phyloP scores from a whole-genome alignment of 2,329 filamentous ascomycete genomes.

The Fonsecaea monophora region DNA sequence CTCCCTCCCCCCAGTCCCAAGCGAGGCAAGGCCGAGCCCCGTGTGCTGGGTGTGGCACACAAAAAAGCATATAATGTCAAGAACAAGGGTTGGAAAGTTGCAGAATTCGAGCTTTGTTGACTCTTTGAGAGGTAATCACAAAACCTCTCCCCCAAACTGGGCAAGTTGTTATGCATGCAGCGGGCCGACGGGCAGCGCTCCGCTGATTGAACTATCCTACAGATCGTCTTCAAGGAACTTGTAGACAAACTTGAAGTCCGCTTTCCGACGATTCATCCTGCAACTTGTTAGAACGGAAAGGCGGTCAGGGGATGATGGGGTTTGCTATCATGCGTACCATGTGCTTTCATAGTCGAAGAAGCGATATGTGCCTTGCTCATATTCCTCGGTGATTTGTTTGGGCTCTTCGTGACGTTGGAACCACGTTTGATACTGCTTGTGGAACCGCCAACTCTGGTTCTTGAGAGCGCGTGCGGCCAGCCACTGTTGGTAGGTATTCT shows the following conservation, averaged over 20 bases:
- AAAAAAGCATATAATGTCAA: neutral
- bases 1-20: neutral
- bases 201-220: conserved; percentile 44
- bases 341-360: conserved; percentile 99
- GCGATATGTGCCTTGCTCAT: conserved; percentile 96
- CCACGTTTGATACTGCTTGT: conserved; percentile 99
- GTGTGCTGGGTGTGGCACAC: neutral
- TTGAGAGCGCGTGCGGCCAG: conserved; percentile 96
- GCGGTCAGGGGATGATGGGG: conserved; percentile 28
- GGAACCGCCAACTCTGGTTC: conserved; percentile 97
- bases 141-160: neutral
- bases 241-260: conserved; percentile 97
- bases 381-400: conserved; percentile 98
- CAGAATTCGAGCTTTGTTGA: conserved; percentile 20
- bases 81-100: conserved; percentile 9
- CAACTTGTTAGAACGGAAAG: conserved; percentile 31
- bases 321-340: conserved; percentile 69
- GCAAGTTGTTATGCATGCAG: conserved; percentile 22
- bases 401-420: conserved; percentile 98
- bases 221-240: conserved; percentile 97
- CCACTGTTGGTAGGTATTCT: conserved; percentile 94
- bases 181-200: conserved; percentile 24
- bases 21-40: neutral
- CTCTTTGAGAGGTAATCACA: conserved; percentile 16
- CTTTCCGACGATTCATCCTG: conserved; percentile 98